Percentiles rank a stretch among this genome's conserved stretches.
Evolutionary conservation across 1,139 yeast species (phyloP).

Genomic region (Yamadazyma kanchanaburiensis): DNA sequence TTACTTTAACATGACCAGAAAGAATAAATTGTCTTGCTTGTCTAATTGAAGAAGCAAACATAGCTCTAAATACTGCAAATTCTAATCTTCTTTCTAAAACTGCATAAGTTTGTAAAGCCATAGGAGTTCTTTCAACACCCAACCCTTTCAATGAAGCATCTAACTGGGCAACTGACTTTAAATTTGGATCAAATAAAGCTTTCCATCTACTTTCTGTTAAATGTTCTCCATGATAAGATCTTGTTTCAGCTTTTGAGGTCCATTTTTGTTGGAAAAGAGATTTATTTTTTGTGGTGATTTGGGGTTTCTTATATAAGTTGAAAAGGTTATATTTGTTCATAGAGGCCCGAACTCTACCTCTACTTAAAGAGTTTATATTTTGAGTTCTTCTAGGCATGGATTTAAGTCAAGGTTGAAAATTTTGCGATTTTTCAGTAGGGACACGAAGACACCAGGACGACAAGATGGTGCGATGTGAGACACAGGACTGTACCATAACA

Average conservation of each 20-base stretch:
- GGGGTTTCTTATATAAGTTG: slow-evolving; percentile 72
- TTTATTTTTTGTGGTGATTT: slow-evolving; percentile 48
- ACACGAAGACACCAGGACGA: too few species aligned
- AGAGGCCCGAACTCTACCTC: slow-evolving; percentile 83
- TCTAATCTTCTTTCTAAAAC: slow-evolving; percentile 86
- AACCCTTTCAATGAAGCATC: slow-evolving; percentile 70
- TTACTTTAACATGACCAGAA: slow-evolving; percentile 81
- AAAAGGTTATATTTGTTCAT: slow-evolving; percentile 91
- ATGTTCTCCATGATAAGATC: slow-evolving; percentile 96
- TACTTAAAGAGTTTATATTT: slow-evolving; percentile 55
- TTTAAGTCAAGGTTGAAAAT: too few species aligned
- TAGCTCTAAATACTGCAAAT: slow-evolving; percentile 81
- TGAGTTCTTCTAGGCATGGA: slow-evolving; percentile 63
- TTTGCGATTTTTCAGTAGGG: slow-evolving; percentile 5
- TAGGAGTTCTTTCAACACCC: slow-evolving; percentile 63
- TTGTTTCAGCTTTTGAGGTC: slow-evolving; percentile 85
- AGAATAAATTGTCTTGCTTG: slow-evolving; percentile 90
- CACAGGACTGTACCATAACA: slow-evolving; percentile 3
- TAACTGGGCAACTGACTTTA: slow-evolving; percentile 83
- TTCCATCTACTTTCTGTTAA: slow-evolving; percentile 81
- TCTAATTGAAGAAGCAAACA: slow-evolving; percentile 92
- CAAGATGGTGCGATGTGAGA: too few species aligned
- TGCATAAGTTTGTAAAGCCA: slow-evolving; percentile 85
- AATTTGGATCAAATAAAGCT: slow-evolving; percentile 59
- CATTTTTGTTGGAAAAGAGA: slow-evolving; percentile 88